phyloP scores from a whole-genome alignment of 306 rosid species.

The Aeschynomene evenia region DNA sequence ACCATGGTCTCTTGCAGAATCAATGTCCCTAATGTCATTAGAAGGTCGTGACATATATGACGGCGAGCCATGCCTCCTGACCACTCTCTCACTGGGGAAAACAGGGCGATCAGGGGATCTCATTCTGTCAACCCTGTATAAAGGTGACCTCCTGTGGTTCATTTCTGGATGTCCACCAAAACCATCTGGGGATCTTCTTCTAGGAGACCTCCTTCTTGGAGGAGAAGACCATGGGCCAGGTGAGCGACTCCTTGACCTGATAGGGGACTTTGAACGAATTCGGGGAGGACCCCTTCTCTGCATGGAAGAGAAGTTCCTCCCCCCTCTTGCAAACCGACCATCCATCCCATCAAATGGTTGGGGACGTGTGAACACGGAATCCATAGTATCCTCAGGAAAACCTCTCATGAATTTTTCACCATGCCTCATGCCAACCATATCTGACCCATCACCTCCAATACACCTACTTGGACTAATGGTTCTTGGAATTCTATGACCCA shows the following conservation, averaged over 20 bases:
- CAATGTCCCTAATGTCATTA: slow-evolving; percentile 71
- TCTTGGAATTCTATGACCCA: slow-evolving; percentile 64
- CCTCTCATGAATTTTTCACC: slow-evolving; percentile 62
- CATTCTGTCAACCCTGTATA: slow-evolving; percentile 68
- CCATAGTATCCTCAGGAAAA: slow-evolving; percentile 50
- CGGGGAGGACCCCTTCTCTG: slow-evolving; percentile 62
- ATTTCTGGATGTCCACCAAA: slow-evolving; percentile 70
- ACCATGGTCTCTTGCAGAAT: slow-evolving; percentile 67
- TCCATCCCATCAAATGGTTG: slow-evolving; percentile 59
- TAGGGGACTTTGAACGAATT: slow-evolving; percentile 72
- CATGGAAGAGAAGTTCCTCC: slow-evolving; percentile 57
- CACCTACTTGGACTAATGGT: slow-evolving; percentile 65
- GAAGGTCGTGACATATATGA: slow-evolving; percentile 53
- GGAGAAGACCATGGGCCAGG: slow-evolving; percentile 80
- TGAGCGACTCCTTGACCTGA: slow-evolving; percentile 75
- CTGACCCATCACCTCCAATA: slow-evolving; percentile 55
- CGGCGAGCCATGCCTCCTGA: slow-evolving; percentile 66
- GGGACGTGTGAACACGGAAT: slow-evolving; percentile 53
- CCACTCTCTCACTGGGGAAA: slow-evolving; percentile 58
- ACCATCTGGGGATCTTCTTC: slow-evolving; percentile 77
- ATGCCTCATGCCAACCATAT: slow-evolving; percentile 60
- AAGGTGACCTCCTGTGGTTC: slow-evolving; percentile 60
- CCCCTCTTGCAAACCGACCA: slow-evolving; percentile 62
- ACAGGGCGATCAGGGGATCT: slow-evolving; percentile 78
- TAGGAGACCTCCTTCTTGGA: slow-evolving; percentile 74